Evolutionary conservation across 164 flowering plant species (phyloP), one percentile per base, ranked within the genome.

Genomic region (Annona squamosa): DNA sequence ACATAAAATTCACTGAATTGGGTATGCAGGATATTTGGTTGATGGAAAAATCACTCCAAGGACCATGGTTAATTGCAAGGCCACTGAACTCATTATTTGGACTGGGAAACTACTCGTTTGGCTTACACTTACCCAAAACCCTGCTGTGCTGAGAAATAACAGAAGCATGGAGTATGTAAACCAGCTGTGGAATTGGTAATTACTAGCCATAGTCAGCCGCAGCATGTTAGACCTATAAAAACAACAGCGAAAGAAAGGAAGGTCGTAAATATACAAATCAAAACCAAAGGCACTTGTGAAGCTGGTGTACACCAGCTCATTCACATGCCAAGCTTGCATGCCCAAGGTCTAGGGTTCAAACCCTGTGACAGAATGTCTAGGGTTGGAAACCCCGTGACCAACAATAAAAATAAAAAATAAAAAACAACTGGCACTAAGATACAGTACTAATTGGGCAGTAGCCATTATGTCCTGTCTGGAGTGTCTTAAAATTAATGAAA

Each of bases 101-200:
- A 52, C 59, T 16, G 13, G 59, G 59, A 52, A 5, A 52, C 10
- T 9, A 52, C 3, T 52, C 7, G 42, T 65, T 2, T 9, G 68
- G 59, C 4, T 69, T 46, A 71, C 17, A 44, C 56, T 84, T 90
- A 93, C 97, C 99, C 99, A 95, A 81, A 95, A 93, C 59, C 97
- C 98, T 75, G 98, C 98, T 43, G 98, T 93, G 77, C 97, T 88
- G 65, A 93, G 89, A 82, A 95, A 93, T 61, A 90, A 76, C 71
- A 95, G 88, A 70, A 95, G 84, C 89, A 93, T 84, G 71, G 93
- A 95, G 85, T 95, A 93, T 68, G 97, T 95, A 84, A 93, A 95
- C 98, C 97, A 95, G 75, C 87, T 86, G 72, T 95, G 96, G 81
- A 95, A 82, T 75, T 87, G 83, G 84, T 95, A 93, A 71, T 76